A percentile compares a stretch with the other conserved stretches of the same genome.
Conservation (phyloP, 179 eudicot species). For the Gypsophila paniculata region DNA sequence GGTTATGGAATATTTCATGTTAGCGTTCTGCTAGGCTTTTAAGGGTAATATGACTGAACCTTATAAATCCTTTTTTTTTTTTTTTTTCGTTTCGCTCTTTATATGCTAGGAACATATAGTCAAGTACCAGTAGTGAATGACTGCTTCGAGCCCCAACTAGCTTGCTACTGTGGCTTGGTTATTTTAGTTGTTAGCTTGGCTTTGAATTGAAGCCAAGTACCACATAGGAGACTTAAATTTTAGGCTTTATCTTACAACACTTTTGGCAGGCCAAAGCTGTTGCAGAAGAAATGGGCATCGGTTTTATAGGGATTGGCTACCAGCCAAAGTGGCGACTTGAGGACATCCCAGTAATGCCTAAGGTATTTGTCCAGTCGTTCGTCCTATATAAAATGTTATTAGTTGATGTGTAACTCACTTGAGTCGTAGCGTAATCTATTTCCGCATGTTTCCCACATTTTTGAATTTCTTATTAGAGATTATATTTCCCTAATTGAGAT, state of each 20-base stretch:
- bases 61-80: no score
- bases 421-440: neutral
- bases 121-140: neutral
- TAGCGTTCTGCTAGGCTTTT: no score
- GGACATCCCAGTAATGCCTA: slow-evolving; percentile 96
- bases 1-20: no score
- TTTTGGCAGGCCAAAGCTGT: slow-evolving; percentile 86
- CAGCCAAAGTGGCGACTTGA: slow-evolving; percentile 84
- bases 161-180: slow-evolving; percentile 7
- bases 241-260: slow-evolving; percentile 8
- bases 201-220: neutral
- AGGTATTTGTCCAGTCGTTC: slow-evolving; percentile 41
- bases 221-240: neutral
- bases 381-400: neutral
- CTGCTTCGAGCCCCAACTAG: neutral
- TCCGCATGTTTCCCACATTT: slow-evolving; percentile 1
- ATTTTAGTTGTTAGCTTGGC: neutral
- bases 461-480: neutral
- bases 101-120: no score
- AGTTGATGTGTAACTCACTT: neutral
- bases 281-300: slow-evolving; percentile 97
- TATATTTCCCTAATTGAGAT: neutral
- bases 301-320: slow-evolving; percentile 91
- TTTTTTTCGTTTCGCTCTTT: no score
- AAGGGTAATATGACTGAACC: no score